Conservation (phyloP, 179 eudicot species). For the Spergularia azorica region DNA sequence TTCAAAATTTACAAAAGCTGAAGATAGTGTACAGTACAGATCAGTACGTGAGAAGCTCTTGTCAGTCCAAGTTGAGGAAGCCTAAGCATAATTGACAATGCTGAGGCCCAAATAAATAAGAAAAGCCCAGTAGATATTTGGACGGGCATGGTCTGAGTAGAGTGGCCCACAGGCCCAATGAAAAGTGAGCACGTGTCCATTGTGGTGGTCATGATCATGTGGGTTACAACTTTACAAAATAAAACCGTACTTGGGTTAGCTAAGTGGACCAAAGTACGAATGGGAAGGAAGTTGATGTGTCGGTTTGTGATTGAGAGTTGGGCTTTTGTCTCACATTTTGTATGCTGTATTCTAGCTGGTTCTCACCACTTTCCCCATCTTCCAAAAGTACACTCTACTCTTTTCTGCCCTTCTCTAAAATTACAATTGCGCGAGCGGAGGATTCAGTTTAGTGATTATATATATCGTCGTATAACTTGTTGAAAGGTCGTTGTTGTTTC, state of each 20-base stretch:
- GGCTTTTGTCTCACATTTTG: background rate
- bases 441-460: too few relatives aligned
- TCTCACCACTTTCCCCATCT: background rate
- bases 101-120: background rate
- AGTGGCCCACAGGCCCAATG: background rate
- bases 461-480: too few relatives aligned
- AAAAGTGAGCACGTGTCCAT: background rate
- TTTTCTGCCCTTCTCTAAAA: background rate
- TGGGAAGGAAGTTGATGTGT: background rate
- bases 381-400: background rate
- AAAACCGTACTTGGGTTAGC: background rate
- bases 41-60: too few relatives aligned
- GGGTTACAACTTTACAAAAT: background rate
- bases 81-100: background rate
- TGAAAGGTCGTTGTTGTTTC: too few relatives aligned
- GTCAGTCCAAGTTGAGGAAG: too few relatives aligned
- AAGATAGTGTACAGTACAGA: too few relatives aligned
- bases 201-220: background rate
- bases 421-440: too few relatives aligned
- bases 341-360: constrained; percentile 18
- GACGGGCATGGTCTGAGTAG: too few relatives aligned
- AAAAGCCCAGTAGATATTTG: background rate
- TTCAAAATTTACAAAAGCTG: too few relatives aligned
- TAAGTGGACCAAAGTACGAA: background rate
- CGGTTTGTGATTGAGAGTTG: constrained; percentile 1